Evolutionary conservation across 371 early-diverging fungal species (phyloP).

Genomic region (Choanephora cucurbitarum): DNA sequence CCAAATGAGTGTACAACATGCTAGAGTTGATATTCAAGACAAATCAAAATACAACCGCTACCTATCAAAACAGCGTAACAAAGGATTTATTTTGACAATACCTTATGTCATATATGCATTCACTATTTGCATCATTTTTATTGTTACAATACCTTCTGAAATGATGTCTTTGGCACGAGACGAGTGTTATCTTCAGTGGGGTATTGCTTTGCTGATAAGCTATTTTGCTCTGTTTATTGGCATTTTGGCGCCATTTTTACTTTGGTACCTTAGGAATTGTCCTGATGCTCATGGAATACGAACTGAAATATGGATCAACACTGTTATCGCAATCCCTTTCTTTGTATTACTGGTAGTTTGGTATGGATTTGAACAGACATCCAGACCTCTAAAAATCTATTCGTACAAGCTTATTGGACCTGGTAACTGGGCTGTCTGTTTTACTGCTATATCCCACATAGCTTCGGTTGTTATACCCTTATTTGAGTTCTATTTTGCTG

Average conservation of each 20-base stretch:
- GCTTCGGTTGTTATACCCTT: conserved; percentile 34
- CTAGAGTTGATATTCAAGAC: conserved; percentile 16
- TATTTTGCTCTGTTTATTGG: conserved; percentile 27
- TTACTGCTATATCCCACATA: conserved; percentile 25
- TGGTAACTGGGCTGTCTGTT: conserved; percentile 27
- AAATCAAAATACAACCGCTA: conserved; percentile 32
- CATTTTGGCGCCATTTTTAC: conserved; percentile 25
- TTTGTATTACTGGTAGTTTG: conserved; percentile 32
- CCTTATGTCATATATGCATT: conserved; percentile 17
- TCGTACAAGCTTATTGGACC: conserved; percentile 8
- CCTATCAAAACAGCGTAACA: conserved; percentile 12
- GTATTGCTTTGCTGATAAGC: conserved; percentile 11
- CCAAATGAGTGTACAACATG: conserved; percentile 25
- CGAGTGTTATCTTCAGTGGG: conserved; percentile 23
- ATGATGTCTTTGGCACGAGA: neutral
- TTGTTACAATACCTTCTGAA: conserved; percentile 19
- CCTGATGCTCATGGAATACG: conserved; percentile 43
- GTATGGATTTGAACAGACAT: conserved; percentile 8
- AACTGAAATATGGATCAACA: conserved; percentile 34
- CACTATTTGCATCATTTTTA: conserved; percentile 18
- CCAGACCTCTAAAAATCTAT: neutral
- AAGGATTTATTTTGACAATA: neutral
- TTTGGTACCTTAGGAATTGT: conserved; percentile 23
- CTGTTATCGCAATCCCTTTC: conserved; percentile 25
- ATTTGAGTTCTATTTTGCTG: conserved; percentile 8